These are phyloP conservation scores for Fusarium gaditjirri DNA, from an alignment of 2,329 filamentous ascomycete species.

Conservation along the genomic window DNA sequence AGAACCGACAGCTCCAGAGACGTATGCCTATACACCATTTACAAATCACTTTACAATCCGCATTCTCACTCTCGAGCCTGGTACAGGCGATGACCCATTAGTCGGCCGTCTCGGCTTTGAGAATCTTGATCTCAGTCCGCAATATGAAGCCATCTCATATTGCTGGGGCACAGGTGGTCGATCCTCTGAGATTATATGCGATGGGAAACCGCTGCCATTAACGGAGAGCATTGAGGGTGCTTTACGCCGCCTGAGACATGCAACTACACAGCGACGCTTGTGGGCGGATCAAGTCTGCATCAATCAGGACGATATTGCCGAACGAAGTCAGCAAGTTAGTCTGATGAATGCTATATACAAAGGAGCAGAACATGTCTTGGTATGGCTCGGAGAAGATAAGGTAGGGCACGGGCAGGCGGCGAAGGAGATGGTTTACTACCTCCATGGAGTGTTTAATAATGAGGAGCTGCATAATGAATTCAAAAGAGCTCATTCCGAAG, in stretches of 20 bases:
- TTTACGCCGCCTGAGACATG: conserved; percentile 44
- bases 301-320: conserved; percentile 51
- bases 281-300: conserved; percentile 57
- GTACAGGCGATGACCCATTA: conserved; percentile 43
- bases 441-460: conserved; percentile 46
- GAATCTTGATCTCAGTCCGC: conserved; percentile 35
- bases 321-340: conserved; percentile 51
- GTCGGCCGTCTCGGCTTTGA: conserved; percentile 43
- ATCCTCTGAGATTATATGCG: conserved; percentile 36
- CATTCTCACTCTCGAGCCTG: conserved; percentile 48
- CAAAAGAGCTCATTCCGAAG: conserved; percentile 45
- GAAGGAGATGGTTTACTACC: conserved; percentile 41
- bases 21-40: conserved; percentile 42
- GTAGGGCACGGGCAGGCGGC: conserved; percentile 45
- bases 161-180: conserved; percentile 48
- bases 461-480: conserved; percentile 46
- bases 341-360: conserved; percentile 53
- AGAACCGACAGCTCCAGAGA: background rate
- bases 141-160: conserved; percentile 52
- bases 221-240: conserved; percentile 48
- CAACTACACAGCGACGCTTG: conserved; percentile 43
- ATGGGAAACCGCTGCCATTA: conserved; percentile 41
- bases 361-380: conserved; percentile 47
- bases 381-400: conserved; percentile 51
- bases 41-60: conserved; percentile 40